A percentile compares a stretch with the other conserved stretches of the same genome.
phyloP scores from a whole-genome alignment of 768 basidiomycete species.

The Leccinum boreale region DNA sequence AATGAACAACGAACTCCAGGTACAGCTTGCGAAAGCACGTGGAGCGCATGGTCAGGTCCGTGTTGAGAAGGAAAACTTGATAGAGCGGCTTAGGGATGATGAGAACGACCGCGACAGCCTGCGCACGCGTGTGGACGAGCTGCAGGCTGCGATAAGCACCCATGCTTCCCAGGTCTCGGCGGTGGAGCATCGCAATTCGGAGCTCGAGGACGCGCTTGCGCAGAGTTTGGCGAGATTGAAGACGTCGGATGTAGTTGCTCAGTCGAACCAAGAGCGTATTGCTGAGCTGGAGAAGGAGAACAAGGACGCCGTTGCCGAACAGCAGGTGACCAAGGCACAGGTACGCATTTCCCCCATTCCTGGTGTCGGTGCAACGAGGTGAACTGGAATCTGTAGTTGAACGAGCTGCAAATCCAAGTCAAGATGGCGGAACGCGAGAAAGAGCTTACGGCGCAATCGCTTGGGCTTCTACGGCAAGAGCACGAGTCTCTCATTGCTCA shows the following conservation, averaged over 20 bases:
- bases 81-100: conserved; percentile 54
- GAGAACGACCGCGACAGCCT: conserved; percentile 68
- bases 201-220: conserved; percentile 71
- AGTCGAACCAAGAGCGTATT: conserved; percentile 59
- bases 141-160: conserved; percentile 41
- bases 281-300: conserved; percentile 59
- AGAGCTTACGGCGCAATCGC: conserved; percentile 49
- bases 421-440: conserved; percentile 60
- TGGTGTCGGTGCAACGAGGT: not conserved
- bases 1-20: conserved; percentile 64
- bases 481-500: conserved; percentile 58
- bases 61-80: conserved; percentile 75
- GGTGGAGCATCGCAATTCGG: conserved; percentile 49
- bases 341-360: conserved; percentile 36
- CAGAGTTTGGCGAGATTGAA: conserved; percentile 70
- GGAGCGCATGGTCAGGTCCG: conserved; percentile 74
- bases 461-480: conserved; percentile 54
- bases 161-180: conserved; percentile 46
- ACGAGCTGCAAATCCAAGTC: conserved; percentile 56
- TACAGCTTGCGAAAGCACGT: conserved; percentile 73
- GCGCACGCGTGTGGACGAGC: conserved; percentile 51
- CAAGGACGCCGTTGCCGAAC: conserved; percentile 53
- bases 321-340: conserved; percentile 54
- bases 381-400: conserved; percentile 42
- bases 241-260: conserved; percentile 64